Percentiles rank a stretch among this genome's conserved stretches.
phyloP scores from a whole-genome alignment of 805 yeast genomes.

The Starmera dryadoides region DNA sequence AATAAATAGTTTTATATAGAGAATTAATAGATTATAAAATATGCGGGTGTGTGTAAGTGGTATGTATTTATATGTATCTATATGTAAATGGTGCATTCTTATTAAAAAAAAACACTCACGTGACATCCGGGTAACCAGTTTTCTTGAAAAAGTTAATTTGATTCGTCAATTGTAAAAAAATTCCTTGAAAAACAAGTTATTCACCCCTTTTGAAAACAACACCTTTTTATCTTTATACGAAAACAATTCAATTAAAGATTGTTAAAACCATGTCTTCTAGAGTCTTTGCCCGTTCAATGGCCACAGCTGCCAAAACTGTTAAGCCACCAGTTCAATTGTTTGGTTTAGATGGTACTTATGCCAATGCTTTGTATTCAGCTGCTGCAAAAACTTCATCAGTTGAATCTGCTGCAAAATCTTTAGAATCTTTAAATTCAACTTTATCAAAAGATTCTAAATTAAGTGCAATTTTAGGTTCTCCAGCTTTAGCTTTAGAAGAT shows the following conservation, averaged over 20 bases:
- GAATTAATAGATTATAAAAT: too few species aligned
- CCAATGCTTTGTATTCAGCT: conserved; percentile 89
- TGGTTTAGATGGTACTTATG: conserved; percentile 96
- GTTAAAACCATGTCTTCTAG: conserved; percentile 48
- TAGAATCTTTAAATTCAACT: conserved; percentile 48
- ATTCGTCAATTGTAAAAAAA: too few species aligned
- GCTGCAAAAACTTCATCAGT: conserved; percentile 76
- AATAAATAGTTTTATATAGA: too few species aligned
- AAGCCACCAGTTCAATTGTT: conserved; percentile 90
- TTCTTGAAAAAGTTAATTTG: too few species aligned
- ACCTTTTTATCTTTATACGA: too few species aligned
- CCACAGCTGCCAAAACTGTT: conserved; percentile 57
- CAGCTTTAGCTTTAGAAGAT: conserved; percentile 72
- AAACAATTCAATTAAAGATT: neutral
- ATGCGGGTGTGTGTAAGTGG: too few species aligned
- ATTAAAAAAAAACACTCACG: too few species aligned
- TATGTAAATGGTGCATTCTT: too few species aligned
- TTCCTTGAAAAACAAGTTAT: too few species aligned
- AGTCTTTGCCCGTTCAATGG: conserved; percentile 63
- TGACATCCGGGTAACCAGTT: too few species aligned
- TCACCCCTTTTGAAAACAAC: too few species aligned
- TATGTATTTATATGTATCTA: too few species aligned
- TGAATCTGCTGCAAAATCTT: conserved; percentile 61
- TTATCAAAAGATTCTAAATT: conserved; percentile 60
- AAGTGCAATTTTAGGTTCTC: conserved; percentile 59